phyloP scores from a whole-genome alignment of 768 basidiomycete species.

The Mycena leptocephala region DNA sequence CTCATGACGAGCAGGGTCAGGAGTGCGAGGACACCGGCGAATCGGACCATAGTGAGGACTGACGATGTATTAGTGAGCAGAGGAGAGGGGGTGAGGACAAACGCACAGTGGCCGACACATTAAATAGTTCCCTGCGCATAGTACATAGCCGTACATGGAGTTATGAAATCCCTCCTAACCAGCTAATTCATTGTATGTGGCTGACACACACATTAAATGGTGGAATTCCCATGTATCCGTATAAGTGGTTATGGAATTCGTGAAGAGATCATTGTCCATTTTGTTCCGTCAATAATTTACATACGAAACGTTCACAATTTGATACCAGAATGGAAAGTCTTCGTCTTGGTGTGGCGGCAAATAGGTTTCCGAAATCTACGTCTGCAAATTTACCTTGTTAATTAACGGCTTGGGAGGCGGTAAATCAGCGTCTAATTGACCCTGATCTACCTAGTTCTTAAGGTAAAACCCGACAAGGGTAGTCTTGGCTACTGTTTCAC shows the following conservation, averaged over 20 bases:
- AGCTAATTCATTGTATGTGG: not conserved
- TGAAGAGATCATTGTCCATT: not conserved
- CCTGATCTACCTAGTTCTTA: too few relatives aligned
- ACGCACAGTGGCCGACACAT: not conserved
- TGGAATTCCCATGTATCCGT: not conserved
- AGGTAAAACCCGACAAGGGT: too few relatives aligned
- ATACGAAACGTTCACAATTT: not conserved
- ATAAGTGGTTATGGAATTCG: constrained; percentile 10
- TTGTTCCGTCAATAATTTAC: not conserved
- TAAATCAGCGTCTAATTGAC: too few relatives aligned
- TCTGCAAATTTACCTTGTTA: too few relatives aligned
- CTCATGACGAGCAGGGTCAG: not conserved
- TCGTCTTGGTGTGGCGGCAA: too few relatives aligned
- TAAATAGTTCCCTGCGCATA: constrained; percentile 2
- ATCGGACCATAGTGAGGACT: constrained; percentile 2
- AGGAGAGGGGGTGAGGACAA: not conserved
- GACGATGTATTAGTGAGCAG: not conserved
- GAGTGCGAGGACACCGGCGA: not conserved
- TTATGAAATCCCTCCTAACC: not conserved
- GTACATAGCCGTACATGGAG: not conserved
- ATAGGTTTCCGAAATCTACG: too few relatives aligned
- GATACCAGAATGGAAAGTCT: not conserved
- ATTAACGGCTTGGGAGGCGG: too few relatives aligned
- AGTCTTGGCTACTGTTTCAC: too few relatives aligned
- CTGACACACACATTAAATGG: not conserved